Evolutionary conservation across 1,284 basidiomycete genomes (phyloP), one percentile per base, ranked within the genome.

Genomic region (Porodaedalea pini): DNA sequence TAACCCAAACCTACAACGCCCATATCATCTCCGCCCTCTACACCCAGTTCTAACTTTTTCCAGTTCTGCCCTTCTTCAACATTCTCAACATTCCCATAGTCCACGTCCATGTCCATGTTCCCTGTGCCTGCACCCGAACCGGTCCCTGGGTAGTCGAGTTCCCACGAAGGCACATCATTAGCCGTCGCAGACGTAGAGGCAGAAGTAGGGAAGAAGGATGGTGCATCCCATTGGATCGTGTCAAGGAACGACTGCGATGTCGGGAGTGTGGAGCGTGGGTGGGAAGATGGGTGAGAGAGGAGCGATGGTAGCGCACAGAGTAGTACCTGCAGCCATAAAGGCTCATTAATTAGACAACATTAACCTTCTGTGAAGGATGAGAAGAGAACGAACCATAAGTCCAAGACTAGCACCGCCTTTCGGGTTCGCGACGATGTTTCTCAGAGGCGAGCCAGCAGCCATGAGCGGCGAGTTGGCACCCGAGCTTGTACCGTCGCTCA

Each of bases 281-380:
- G 75, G 62, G 82, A 79, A 60, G 79, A 73, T 54, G 81, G 78
- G 71, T 85, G 74, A 19, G 86, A 84, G 51, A 90, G 77, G 52
- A 90, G 77, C n/a, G 83, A 80, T 13, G 88, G 88, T 39, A 90
- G 76, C 3, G 86, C 85, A 63, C 85, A 88, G 50, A 88, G 75
- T 45, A 88, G 76, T 58, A 86, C 85, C 80, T 88, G 73, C 32
- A 49, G 61, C 57, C 48, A 59, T 61, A 55, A 59, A 50, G 64
- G 56, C 44, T 63, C 57, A 44, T 58, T 50, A 41, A 21, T 57
- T 32, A 36, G 50, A 45, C 27, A 10, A n/a, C 10, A 47, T 47
- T 19, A 47, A 39, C n/a, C 19, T 43, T 48, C 40, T 54, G 54
- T 63, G 66, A 19, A 64, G 58, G 25, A 32, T 34, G 51, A 53